Evolutionary conservation across 306 rosid species (phyloP).

Genomic region (Corylus heterophylla): DNA sequence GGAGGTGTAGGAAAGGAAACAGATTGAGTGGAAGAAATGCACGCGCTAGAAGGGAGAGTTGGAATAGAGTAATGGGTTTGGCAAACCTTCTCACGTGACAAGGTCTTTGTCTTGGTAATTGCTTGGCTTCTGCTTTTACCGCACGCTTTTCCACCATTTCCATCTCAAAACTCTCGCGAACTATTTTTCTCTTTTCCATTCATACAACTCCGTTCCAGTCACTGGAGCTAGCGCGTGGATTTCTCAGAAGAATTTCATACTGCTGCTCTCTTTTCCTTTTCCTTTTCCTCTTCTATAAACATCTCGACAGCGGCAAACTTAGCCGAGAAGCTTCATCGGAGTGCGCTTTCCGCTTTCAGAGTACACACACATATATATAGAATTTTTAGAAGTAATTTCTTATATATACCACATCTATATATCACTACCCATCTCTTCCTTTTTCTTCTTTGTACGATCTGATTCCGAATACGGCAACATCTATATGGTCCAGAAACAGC

Average conservation of each 20-base stretch:
- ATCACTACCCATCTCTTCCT: not conserved
- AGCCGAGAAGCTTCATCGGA: not conserved
- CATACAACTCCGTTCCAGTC: not conserved
- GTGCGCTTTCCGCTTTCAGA: not conserved
- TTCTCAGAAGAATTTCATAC: not conserved
- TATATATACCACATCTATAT: not conserved
- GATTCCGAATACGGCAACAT: conserved; percentile 2
- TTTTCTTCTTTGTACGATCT: not conserved
- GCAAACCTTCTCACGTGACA: not conserved
- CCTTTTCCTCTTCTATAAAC: not conserved
- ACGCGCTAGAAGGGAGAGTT: not conserved
- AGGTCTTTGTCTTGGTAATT: not conserved
- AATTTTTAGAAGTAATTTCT: not conserved
- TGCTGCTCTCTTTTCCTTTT: not conserved
- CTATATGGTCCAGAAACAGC: not conserved
- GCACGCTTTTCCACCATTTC: conserved; percentile 16
- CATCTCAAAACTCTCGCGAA: conserved; percentile 18
- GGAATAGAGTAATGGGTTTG: not conserved
- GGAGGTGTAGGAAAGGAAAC: no score
- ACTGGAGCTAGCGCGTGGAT: conserved; percentile 1
- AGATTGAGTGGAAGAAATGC: no score
- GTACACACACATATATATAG: not conserved
- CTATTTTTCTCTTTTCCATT: not conserved
- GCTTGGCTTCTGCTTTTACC: conserved; percentile 7
- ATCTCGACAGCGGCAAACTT: not conserved